phyloP scores from a whole-genome alignment of 23 red algal species.

The Gracilariopsis chorda region DNA sequence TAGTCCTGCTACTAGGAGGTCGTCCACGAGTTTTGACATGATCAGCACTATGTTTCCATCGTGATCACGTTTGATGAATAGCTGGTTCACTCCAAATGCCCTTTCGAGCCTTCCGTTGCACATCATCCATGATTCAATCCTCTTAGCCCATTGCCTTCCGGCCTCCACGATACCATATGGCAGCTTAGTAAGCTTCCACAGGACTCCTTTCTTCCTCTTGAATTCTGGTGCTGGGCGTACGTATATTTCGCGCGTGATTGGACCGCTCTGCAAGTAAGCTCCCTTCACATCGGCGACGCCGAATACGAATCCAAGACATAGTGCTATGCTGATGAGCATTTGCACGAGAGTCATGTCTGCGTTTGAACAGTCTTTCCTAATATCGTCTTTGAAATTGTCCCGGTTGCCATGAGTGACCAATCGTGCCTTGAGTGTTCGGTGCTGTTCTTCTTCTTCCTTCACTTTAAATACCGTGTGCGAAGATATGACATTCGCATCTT shows the following conservation, averaged over 20 bases:
- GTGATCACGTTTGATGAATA: background rate
- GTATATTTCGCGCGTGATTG: background rate
- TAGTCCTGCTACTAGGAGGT: slow-evolving; percentile 2
- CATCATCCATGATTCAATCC: slow-evolving; percentile 10
- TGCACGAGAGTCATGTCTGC: background rate
- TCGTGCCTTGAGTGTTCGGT: background rate
- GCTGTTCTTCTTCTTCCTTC: background rate
- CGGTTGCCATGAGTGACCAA: background rate
- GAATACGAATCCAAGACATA: background rate
- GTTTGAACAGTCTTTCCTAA: slow-evolving; percentile 13
- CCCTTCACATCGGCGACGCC: background rate
- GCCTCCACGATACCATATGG: background rate
- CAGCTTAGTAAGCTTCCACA: background rate
- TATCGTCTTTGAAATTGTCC: background rate
- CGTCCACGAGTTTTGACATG: slow-evolving; percentile 2
- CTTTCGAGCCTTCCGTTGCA: background rate
- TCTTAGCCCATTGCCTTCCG: background rate
- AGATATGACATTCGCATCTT: background rate
- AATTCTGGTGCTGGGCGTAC: background rate
- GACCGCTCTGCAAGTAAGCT: background rate
- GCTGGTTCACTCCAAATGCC: background rate
- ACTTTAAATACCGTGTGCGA: slow-evolving; percentile 35
- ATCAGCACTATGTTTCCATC: background rate
- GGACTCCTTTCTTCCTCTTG: background rate
- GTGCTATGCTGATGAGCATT: slow-evolving; percentile 6